These are phyloP conservation scores for Ambrosia hybrid DNA, from an alignment of 140 eudicot species.

Conservation along the genomic window DNA sequence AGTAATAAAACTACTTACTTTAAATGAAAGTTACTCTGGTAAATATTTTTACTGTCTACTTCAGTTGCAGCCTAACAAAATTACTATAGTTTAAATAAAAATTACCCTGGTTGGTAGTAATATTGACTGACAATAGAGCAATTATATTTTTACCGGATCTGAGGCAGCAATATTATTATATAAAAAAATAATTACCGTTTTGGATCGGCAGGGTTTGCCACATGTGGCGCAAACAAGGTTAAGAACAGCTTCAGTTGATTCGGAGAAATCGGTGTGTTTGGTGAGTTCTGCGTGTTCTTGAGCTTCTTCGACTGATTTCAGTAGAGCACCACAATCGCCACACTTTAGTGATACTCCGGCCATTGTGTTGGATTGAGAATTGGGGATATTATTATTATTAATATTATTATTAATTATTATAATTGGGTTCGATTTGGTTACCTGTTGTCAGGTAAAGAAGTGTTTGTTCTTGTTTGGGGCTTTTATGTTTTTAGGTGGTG, in stretches of 20 bases:
- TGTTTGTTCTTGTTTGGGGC: background rate
- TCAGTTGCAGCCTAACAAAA: too few relatives aligned
- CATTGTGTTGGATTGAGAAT: slow-evolving; percentile 41
- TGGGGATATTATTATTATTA: background rate
- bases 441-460: slow-evolving; percentile 16
- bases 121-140: too few relatives aligned
- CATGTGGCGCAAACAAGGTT: slow-evolving; percentile 81
- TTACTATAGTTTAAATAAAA: too few relatives aligned
- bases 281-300: slow-evolving; percentile 97
- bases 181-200: slow-evolving; percentile 56
- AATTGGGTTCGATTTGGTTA: slow-evolving; percentile 19
- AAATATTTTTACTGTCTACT: too few relatives aligned
- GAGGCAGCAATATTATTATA: too few relatives aligned
- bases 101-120: too few relatives aligned
- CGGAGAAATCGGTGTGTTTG: slow-evolving; percentile 72
- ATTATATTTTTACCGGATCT: too few relatives aligned
- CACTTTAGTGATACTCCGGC: slow-evolving; percentile 89
- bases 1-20: too few relatives aligned
- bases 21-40: too few relatives aligned
- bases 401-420: too few relatives aligned
- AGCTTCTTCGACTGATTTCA: slow-evolving; percentile 96
- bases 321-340: slow-evolving; percentile 80
- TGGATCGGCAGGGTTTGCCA: slow-evolving; percentile 95
- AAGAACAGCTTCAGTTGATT: slow-evolving; percentile 92
- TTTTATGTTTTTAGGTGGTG: background rate